Evolutionary conservation across 2,329 filamentous ascomycete genomes (phyloP).

Genomic region (Dryadomyces quercus-mongolicae): DNA sequence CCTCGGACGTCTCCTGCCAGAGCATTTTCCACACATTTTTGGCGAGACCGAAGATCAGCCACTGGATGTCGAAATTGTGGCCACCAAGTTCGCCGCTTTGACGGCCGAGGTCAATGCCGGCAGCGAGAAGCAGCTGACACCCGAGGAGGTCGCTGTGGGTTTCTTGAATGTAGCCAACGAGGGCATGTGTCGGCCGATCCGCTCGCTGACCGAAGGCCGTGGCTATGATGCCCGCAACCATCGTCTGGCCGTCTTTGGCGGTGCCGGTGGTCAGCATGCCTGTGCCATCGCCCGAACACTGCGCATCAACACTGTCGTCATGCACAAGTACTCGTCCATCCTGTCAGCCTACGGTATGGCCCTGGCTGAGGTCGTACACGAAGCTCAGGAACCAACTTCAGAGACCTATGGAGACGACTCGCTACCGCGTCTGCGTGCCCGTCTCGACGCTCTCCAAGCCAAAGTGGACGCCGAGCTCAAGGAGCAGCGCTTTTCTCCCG

Average conservation of each 20-base stretch:
- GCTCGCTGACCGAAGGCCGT: constrained; percentile 58
- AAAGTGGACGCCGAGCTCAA: not conserved
- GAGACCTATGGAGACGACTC: not conserved
- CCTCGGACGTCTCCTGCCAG: constrained; percentile 40
- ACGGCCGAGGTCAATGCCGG: constrained; percentile 54
- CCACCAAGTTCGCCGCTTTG: constrained; percentile 77
- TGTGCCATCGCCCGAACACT: constrained; percentile 57
- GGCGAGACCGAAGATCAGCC: constrained; percentile 49
- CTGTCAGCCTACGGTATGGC: no score
- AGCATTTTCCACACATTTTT: constrained; percentile 58
- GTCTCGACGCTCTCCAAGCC: not conserved
- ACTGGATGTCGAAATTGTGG: constrained; percentile 54
- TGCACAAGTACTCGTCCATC: constrained; percentile 57
- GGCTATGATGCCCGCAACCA: constrained; percentile 60
- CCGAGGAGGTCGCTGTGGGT: constrained; percentile 21
- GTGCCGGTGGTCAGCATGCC: constrained; percentile 60
- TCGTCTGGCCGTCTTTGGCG: constrained; percentile 59
- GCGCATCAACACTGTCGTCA: constrained; percentile 56
- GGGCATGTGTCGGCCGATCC: constrained; percentile 58
- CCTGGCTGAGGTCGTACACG: constrained; percentile 22
- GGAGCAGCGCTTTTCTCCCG: constrained; percentile 42
- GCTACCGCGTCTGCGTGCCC: constrained; percentile 35
- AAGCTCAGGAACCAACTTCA: constrained; percentile 17
- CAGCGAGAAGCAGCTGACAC: constrained; percentile 29
- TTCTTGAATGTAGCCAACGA: constrained; percentile 45